phyloP scores from a whole-genome alignment of 768 basidiomycete genomes.

The Cytidiella melzeri region DNA sequence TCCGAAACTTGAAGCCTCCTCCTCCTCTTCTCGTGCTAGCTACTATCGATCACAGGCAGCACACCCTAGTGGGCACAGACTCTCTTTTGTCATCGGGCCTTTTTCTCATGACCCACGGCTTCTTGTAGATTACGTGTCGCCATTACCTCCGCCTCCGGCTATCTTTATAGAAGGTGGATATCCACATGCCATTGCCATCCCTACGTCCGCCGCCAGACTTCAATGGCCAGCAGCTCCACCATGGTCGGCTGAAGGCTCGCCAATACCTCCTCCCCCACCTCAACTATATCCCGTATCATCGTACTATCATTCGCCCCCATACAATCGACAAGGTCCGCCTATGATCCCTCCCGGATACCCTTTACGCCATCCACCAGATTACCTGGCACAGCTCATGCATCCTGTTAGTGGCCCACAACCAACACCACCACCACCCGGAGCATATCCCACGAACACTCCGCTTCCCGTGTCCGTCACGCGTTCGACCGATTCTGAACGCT shows the following conservation, averaged over 20 bases:
- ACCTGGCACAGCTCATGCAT: slow-evolving; percentile 10
- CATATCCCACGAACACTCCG: neutral
- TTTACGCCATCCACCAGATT: neutral
- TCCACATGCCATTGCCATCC: slow-evolving; percentile 36
- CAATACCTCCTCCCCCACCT: slow-evolving; percentile 1
- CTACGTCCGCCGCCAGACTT: slow-evolving; percentile 46
- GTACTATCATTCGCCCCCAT: slow-evolving; percentile 10
- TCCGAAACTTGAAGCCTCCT: neutral
- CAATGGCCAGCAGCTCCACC: slow-evolving; percentile 25
- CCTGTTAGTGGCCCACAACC: neutral
- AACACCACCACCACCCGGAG: neutral
- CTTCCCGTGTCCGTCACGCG: neutral
- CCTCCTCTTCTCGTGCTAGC: slow-evolving; percentile 25
- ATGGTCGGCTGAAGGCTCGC: slow-evolving; percentile 8
- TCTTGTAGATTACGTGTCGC: slow-evolving; percentile 31
- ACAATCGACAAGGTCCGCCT: slow-evolving; percentile 6
- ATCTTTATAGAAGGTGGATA: slow-evolving; percentile 39
- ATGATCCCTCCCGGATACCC: slow-evolving; percentile 1
- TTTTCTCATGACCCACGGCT: too few relatives aligned
- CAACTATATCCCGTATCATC: neutral
- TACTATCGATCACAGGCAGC: slow-evolving; percentile 66
- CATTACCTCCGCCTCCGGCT: slow-evolving; percentile 28
- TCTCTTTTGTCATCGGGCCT: too few relatives aligned
- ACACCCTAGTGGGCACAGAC: slow-evolving; percentile 32
- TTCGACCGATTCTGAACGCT: neutral